Evolutionary conservation across 306 rosid genomes (phyloP), one percentile per base, ranked within the genome.

Genomic region (Purshia tridentata): DNA sequence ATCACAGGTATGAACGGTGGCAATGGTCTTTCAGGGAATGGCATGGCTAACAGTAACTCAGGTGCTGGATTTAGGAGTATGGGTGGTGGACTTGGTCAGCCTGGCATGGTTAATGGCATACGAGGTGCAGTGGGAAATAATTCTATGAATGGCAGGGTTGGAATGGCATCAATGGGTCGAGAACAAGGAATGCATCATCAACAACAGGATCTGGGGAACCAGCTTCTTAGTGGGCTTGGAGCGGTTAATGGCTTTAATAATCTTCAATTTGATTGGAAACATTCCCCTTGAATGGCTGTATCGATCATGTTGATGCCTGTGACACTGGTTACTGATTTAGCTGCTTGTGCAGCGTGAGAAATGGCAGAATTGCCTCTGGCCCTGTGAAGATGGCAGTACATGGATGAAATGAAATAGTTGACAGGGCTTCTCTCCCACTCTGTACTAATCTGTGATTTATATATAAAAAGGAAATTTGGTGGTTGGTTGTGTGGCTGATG

Each of bases 211-310:
- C 47, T 90, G 84, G 96, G 97, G 62, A 91, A 85, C 87, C 97
- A 91, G 76, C 81, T 91, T 73, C 91, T 95, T 68, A 76, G 89
- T 76, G 96, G 99, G 45, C 81, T 90, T 65, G 98, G 97, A 81
- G 89, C 98, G 11, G 95, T 78, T 57, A 91, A 90, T 53, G 86
- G 97, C 65, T 95, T 80, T 78, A 92, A 73, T 69, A 95, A 83
- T 87, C 86, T 90, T 84, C 97, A 85, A 82, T 94, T 80, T 78
- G 99, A 90, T 80, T 95, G 98, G 94, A 95, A 89, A 80, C 63
- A 89, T 15, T 88, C 96, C 22, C 95, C 95, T 35, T 89, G 88
- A 91, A 78, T 70, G 76, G 81, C 76, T 76, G 64, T 46, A 8
- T 79, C 64, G 79, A 73, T 73, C 77, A 64, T 5, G 46, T 18